A percentile compares a stretch with the other conserved stretches of the same genome.
These are phyloP conservation scores for Dimargaris xerosporica DNA, from an alignment of 192 early-diverging fungal species.

Conservation along the genomic window DNA sequence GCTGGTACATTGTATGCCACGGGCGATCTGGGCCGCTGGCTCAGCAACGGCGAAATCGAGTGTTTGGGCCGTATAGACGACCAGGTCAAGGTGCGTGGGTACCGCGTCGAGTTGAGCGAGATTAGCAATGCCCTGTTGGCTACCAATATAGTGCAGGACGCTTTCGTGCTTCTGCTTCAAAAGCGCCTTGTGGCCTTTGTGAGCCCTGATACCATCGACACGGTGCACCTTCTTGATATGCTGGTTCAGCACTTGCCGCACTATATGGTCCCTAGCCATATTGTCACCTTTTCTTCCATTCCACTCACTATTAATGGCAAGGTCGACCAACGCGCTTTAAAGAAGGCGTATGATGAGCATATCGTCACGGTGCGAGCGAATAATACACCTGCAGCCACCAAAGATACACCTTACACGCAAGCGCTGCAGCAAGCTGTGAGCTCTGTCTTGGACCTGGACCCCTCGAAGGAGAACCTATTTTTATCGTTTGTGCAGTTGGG, in stretches of 20 bases:
- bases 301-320: neutral
- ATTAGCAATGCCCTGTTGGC: neutral
- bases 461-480: neutral
- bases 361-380: neutral
- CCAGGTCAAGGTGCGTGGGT: conserved; percentile 7
- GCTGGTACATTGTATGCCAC: neutral
- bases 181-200: neutral
- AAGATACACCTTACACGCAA: neutral
- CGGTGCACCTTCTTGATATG: neutral
- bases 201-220: neutral
- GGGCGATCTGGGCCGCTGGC: conserved; percentile 1
- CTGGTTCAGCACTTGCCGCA: neutral
- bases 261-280: neutral
- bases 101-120: conserved; percentile 1
- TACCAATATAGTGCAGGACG: neutral
- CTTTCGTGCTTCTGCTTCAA: neutral
- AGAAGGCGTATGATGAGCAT: neutral
- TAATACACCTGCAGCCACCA: too few relatives aligned
- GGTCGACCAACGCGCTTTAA: neutral
- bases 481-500: neutral
- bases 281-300: neutral
- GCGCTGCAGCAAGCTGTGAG: neutral
- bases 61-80: neutral
- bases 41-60: neutral
- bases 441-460: neutral